Conservation (phyloP, 192 early-diverging fungal genomes). For the Geosiphon pyriformis region DNA sequence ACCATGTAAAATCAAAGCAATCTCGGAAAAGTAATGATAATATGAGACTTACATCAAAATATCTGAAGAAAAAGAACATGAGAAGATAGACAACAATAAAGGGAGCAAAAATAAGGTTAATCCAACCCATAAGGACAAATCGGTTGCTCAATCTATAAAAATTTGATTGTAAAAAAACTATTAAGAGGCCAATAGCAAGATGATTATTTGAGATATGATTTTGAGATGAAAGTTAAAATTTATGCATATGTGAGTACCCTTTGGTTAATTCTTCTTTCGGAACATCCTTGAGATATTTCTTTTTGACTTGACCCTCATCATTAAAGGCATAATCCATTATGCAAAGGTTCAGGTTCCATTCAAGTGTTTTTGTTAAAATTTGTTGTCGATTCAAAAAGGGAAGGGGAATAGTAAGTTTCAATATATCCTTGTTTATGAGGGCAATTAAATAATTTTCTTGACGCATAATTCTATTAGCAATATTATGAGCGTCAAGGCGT, state of each 20-base stretch:
- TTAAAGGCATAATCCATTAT: conserved; percentile 87
- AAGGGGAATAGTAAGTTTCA: conserved; percentile 73
- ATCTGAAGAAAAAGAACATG: conserved; percentile 85
- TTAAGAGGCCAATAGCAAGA: too few species aligned
- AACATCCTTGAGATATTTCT: conserved; percentile 70
- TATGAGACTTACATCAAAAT: conserved; percentile 81
- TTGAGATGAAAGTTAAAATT: too few species aligned
- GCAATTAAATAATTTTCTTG: conserved; percentile 97
- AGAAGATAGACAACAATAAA: conserved; percentile 78
- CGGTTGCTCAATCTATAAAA: conserved; percentile 54
- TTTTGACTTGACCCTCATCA: conserved; percentile 74
- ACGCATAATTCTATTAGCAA: conserved; percentile 94
- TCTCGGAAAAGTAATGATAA: too few species aligned
- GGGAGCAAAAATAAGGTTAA: conserved; percentile 81
- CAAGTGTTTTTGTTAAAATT: conserved; percentile 79
- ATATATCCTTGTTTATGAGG: conserved; percentile 86
- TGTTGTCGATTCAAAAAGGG: conserved; percentile 50
- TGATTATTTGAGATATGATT: too few species aligned
- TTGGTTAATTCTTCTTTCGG: conserved; percentile 55
- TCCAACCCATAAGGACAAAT: conserved; percentile 83
- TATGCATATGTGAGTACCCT: too few species aligned
- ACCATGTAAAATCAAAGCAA: too few species aligned
- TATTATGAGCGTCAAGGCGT: conserved; percentile 61
- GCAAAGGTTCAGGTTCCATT: conserved; percentile 89
- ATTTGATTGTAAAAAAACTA: too few species aligned